A percentile compares a stretch with the other conserved stretches of the same genome.
Evolutionary conservation across 2,329 filamentous ascomycete species (phyloP).

Genomic region (Chaetomium sp.): DNA sequence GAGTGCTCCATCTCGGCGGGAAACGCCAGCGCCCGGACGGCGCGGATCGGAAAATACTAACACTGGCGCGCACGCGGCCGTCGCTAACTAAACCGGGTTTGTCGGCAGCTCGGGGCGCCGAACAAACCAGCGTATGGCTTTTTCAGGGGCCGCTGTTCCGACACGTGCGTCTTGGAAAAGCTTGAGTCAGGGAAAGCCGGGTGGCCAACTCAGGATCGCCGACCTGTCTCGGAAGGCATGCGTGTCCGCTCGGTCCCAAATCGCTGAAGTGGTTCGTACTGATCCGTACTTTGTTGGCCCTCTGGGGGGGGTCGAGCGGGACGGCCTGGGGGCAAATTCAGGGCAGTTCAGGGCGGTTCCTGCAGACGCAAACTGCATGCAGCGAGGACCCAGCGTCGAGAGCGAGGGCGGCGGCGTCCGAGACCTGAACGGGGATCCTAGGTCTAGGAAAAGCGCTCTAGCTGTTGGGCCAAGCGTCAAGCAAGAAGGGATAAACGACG

Average conservation of each 20-base stretch:
- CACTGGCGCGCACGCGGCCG: conserved; percentile 7
- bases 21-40: conserved; percentile 12
- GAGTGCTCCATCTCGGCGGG: conserved; percentile 22
- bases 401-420: no score
- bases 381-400: no score
- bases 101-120: not conserved
- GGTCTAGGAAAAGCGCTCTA: no score
- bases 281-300: no score
- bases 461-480: no score
- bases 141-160: conserved; percentile 6
- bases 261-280: no score
- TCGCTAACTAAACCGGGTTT: conserved; percentile 14
- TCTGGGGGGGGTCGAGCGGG: no score
- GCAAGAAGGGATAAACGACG: no score
- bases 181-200: conserved; percentile 1
- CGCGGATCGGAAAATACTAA: conserved; percentile 2
- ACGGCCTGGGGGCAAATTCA: no score
- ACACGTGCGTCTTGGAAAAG: conserved; percentile 3
- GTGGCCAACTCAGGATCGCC: conserved; percentile 1
- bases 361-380: no score
- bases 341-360: no score
- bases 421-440: no score
- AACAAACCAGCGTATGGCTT: conserved; percentile 4
- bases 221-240: conserved; percentile 9
- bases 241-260: not conserved